Percentiles rank a stretch among this genome's conserved stretches.
Conservation (phyloP, 441 rosid genomes). For the Croton laevigatus region DNA sequence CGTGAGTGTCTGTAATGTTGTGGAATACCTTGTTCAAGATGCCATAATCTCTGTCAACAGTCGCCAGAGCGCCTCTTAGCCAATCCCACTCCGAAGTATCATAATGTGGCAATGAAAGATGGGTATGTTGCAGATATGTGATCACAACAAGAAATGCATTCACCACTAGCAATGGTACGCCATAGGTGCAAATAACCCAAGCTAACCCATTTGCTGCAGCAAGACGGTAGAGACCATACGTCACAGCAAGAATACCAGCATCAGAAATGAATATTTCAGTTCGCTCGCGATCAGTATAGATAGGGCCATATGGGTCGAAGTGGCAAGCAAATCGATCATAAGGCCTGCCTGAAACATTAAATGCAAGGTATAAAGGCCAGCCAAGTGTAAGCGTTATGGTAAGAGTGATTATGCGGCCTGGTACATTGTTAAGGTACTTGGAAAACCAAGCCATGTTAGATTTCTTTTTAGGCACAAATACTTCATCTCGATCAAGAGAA, state of each 20-base stretch:
- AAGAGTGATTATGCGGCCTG: constrained; percentile 54
- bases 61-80: constrained; percentile 87
- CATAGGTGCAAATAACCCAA: constrained; percentile 64
- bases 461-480: constrained; percentile 82
- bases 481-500: constrained; percentile 84
- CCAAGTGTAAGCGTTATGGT: constrained; percentile 66
- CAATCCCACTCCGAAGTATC: constrained; percentile 93
- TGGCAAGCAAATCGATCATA: constrained; percentile 82
- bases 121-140: constrained; percentile 92
- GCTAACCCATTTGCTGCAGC: constrained; percentile 54
- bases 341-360: constrained; percentile 82
- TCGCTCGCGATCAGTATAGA: constrained; percentile 75
- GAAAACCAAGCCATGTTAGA: constrained; percentile 47
- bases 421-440: constrained; percentile 87
- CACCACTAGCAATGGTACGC: constrained; percentile 72
- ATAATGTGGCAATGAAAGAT: constrained; percentile 81
- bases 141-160: constrained; percentile 79
- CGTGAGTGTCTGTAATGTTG: constrained; percentile 88
- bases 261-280: constrained; percentile 73
- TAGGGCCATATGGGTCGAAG: constrained; percentile 74
- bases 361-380: constrained; percentile 84
- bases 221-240: constrained; percentile 61
- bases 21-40: constrained; percentile 86
- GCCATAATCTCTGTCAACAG: constrained; percentile 91
- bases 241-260: constrained; percentile 61